Conservation (phyloP, 164 flowering plant species). For the Pachysandra terminalis region DNA sequence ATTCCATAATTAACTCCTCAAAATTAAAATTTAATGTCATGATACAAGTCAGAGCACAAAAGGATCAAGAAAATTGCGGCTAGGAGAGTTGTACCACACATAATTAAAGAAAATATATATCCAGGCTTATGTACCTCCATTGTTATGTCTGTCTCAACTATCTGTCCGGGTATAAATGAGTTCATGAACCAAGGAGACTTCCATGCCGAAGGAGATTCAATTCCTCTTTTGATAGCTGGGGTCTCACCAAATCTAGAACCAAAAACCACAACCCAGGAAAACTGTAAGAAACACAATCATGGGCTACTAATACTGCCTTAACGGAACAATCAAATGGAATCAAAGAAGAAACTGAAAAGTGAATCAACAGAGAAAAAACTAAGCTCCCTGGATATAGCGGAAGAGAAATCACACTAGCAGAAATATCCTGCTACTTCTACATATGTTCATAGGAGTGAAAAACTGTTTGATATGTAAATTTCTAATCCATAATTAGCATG, state of each 20-base stretch:
- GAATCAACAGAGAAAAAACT: not conserved
- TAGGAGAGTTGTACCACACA: too few relatives aligned
- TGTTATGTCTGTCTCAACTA: constrained; percentile 67
- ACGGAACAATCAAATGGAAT: not conserved
- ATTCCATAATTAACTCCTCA: too few relatives aligned
- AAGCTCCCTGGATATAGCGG: not conserved
- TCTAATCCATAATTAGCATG: not conserved
- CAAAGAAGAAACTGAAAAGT: not conserved
- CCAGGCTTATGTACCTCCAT: constrained; percentile 51
- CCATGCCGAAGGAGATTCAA: constrained; percentile 97
- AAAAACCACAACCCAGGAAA: constrained; percentile 7
- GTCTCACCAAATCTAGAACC: constrained; percentile 63
- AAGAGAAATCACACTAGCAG: not conserved
- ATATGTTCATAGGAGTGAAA: not conserved
- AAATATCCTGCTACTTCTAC: not conserved
- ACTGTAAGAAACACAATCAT: not conserved
- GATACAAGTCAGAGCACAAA: too few relatives aligned
- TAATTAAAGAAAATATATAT: not conserved
- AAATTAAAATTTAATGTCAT: too few relatives aligned
- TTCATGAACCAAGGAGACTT: constrained; percentile 92
- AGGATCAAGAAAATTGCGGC: not conserved
- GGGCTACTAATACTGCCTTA: not conserved
- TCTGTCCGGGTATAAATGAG: constrained; percentile 64
- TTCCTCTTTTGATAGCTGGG: constrained; percentile 57
- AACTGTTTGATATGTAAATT: not conserved